phyloP scores from a whole-genome alignment of 169 alveolate genomes.

The Plasmodium gonderi region DNA sequence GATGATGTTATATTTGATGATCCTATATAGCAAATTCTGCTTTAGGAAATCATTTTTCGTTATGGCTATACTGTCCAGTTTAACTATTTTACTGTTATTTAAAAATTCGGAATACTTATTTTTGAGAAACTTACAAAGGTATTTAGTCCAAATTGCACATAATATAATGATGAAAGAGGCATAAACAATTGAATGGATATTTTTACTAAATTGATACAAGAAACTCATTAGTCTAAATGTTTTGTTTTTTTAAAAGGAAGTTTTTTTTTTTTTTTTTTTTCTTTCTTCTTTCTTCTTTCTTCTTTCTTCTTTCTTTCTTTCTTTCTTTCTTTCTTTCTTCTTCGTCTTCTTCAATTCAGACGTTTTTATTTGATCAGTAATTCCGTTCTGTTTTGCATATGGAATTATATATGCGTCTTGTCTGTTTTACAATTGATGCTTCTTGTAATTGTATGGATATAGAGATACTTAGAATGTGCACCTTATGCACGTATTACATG shows the following conservation, averaged over 20 bases:
- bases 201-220: constrained; percentile 3
- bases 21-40: constrained; percentile 24
- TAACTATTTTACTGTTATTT: constrained; percentile 11
- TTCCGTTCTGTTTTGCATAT: neutral
- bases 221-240: constrained; percentile 41
- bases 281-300: neutral
- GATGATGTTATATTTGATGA: constrained; percentile 7
- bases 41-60: constrained; percentile 5
- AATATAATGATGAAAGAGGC: constrained; percentile 12
- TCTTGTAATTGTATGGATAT: too few relatives aligned
- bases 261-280: neutral
- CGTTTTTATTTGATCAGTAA: neutral
- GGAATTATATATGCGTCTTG: neutral
- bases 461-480: too few relatives aligned
- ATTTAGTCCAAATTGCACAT: constrained; percentile 13
- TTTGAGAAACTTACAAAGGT: constrained; percentile 22
- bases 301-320: neutral
- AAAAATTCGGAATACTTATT: constrained; percentile 25
- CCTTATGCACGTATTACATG: too few relatives aligned
- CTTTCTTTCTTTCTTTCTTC: neutral
- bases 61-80: neutral
- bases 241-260: neutral
- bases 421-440: too few relatives aligned
- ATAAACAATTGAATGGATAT: constrained; percentile 18
- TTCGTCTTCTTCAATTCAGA: neutral